Evolutionary conservation across 257 asterid species (phyloP), one percentile per base, ranked within the genome.

Genomic region (Hygrophila difformis): DNA sequence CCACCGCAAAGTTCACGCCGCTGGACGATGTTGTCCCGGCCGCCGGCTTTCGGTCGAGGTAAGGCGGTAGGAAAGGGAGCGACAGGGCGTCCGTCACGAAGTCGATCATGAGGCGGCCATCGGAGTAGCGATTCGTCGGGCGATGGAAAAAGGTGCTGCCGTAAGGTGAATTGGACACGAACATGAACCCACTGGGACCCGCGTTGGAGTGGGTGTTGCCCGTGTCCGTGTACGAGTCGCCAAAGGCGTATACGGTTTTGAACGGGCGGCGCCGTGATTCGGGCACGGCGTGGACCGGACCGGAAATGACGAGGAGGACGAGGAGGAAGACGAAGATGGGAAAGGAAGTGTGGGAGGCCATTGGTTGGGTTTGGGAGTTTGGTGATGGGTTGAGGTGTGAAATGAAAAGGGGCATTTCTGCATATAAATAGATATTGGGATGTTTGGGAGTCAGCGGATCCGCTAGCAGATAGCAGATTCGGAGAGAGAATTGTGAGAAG

Each of bases 171-270:
- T 49, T 78, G 13, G 95, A 87, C 5, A 76, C 95, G 63, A 75
- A 73, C 64, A 64, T 70, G 81, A 73, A 87, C 2, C 77, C 75
- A 51, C 50, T 57, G 0, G 97, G 95, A 16, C 97, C 95, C 6
- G 77, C 61, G 57, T 68, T 19, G 49, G 97, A 75, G 1, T 43
- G 60, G 48, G 97, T 87, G 80, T 87, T 87, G 53, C 97, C 97
- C 1, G 97, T 83, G 79, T 87, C 97, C 20, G 97, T 87, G 72
- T 66, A 87, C 3, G 97, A 87, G 69, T 87, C 95, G 0, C 97
- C 95, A 39, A 87, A 87, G 26, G 95, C 93, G 49, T 77, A 87
- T 0, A 84, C 40, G 6, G n/a, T 52, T 17, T 64, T 74, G 82
- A 83, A 80, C 14, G 80, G 78, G 8, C 45, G 67, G n/a, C n/a